phyloP scores from a whole-genome alignment of 2,329 filamentous ascomycete species.

The Tetracladium maxilliforme region DNA sequence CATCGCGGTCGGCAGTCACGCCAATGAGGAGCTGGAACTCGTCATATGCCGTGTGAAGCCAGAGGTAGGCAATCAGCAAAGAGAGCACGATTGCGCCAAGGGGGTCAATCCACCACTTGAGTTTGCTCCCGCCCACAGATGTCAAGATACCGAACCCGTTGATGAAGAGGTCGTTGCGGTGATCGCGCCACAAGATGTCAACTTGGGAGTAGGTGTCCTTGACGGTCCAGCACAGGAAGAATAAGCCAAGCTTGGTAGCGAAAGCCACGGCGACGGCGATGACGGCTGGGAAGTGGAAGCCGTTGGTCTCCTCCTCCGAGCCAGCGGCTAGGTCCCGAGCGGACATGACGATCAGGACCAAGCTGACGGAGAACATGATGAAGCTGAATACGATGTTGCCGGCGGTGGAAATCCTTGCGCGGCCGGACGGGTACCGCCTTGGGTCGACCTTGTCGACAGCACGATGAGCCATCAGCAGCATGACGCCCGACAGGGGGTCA shows the following conservation, averaged over 20 bases:
- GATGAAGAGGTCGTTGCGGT: constrained; percentile 93
- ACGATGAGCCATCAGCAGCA: constrained; percentile 72
- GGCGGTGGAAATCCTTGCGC: constrained; percentile 84
- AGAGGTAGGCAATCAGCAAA: constrained; percentile 61
- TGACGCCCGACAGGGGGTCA: constrained; percentile 80
- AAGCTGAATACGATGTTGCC: constrained; percentile 96
- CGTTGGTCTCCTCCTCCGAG: constrained; percentile 34
- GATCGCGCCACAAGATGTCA: constrained; percentile 88
- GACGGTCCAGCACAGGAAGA: constrained; percentile 84
- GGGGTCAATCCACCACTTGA: constrained; percentile 91
- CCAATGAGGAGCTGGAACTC: constrained; percentile 90
- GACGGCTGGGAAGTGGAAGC: constrained; percentile 69
- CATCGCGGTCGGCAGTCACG: constrained; percentile 71
- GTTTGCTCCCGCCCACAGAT: constrained; percentile 77
- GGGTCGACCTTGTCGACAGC: constrained; percentile 81
- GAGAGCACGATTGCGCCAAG: constrained; percentile 79
- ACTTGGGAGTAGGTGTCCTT: constrained; percentile 87
- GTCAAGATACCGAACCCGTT: constrained; percentile 89
- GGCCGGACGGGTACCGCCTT: constrained; percentile 77
- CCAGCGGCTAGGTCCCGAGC: constrained; percentile 49
- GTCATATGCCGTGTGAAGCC: constrained; percentile 71
- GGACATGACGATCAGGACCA: constrained; percentile 86
- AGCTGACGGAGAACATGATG: constrained; percentile 82
- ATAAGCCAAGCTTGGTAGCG: constrained; percentile 65
- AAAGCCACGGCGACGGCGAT: constrained; percentile 79